Evolutionary conservation across 371 early-diverging fungal genomes (phyloP), one percentile per base, ranked within the genome.

Genomic region (Apophysomyces elegans): DNA sequence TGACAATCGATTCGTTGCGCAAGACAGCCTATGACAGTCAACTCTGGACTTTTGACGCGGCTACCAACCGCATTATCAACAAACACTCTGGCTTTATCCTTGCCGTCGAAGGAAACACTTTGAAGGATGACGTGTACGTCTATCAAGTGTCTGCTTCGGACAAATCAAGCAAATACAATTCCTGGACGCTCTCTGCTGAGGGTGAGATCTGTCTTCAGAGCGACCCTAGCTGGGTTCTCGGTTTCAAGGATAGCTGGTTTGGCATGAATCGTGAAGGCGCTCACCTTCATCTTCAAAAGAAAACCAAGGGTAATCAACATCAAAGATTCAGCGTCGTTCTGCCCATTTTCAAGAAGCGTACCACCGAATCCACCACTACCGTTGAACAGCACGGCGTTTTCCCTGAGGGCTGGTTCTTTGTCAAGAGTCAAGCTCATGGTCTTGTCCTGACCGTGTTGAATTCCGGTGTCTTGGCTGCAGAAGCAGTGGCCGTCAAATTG

Each of bases 331-430:
- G 71, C 9, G 75, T 81, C 35, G 79, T 77, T n/a, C 65, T 81
- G 14, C 82, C 82, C 32, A 56, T 81, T 13, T 75, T 77, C 68
- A 81, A 76, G 39, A 80, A 75, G 47, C 62, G 65, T 7, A 61
- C 62, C 0, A 62, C 63, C 12, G 63, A 64, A 32, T 46, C 58
- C 8, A 64, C 67, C 37, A 62, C 47, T 26, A 50, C 54, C 9
- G 54, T 50, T 45, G 73, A 76, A 47, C 65, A 60, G 5, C 62
- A 60, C 5, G 72, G 73, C 39, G 68, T 78, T 56, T 88, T 88
- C 76, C 88, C 88, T 37, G 72, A 74, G 16, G 81, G 81, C 56
- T 86, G 83, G 81, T 86, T 88, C 75, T 88, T 86, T 68, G 79
- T 88, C 69, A 88, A 86, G 73, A 84, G 79, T 75, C 88, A 67